A percentile compares a stretch with the other conserved stretches of the same genome.
phyloP scores from a whole-genome alignment of 164 flowering plant species.

The Stephania yunnanensis region DNA sequence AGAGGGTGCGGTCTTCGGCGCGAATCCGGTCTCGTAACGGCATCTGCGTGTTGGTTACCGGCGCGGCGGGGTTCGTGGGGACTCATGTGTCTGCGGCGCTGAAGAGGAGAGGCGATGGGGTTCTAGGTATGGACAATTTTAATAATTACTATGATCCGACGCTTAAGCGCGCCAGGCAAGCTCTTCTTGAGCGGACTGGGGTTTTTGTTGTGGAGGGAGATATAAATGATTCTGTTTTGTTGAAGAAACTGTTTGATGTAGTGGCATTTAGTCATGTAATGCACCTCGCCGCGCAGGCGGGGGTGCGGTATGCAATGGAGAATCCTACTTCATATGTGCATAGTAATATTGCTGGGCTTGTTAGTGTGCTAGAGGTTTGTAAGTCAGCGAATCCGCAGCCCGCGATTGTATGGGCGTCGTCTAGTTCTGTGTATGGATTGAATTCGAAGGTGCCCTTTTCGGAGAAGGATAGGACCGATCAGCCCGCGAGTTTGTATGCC shows the following conservation, averaged over 20 bases:
- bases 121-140: slow-evolving; percentile 77
- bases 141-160: slow-evolving; percentile 78
- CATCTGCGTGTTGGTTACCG: slow-evolving; percentile 74
- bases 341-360: slow-evolving; percentile 86
- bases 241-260: slow-evolving; percentile 66
- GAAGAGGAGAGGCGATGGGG: slow-evolving; percentile 85
- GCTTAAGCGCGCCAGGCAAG: slow-evolving; percentile 71
- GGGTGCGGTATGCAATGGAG: slow-evolving; percentile 88
- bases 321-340: slow-evolving; percentile 87
- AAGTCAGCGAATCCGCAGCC: slow-evolving; percentile 84
- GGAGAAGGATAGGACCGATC: slow-evolving; percentile 80
- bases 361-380: slow-evolving; percentile 72
- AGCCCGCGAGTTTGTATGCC: slow-evolving; percentile 91
- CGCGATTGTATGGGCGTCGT: slow-evolving; percentile 88
- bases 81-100: slow-evolving; percentile 74
- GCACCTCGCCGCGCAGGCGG: slow-evolving; percentile 97
- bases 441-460: slow-evolving; percentile 85
- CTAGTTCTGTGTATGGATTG: slow-evolving; percentile 86
- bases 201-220: slow-evolving; percentile 90
- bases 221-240: slow-evolving; percentile 55
- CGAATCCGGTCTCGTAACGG: slow-evolving; percentile 50
- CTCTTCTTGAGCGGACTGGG: slow-evolving; percentile 55
- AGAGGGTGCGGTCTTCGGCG: slow-evolving; percentile 61
- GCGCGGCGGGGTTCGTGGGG: slow-evolving; percentile 93
- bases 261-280: slow-evolving; percentile 79